A percentile compares a stretch with the other conserved stretches of the same genome.
Evolutionary conservation across 441 rosid species (phyloP).

Genomic region (Pelargonium cotyledonis): DNA sequence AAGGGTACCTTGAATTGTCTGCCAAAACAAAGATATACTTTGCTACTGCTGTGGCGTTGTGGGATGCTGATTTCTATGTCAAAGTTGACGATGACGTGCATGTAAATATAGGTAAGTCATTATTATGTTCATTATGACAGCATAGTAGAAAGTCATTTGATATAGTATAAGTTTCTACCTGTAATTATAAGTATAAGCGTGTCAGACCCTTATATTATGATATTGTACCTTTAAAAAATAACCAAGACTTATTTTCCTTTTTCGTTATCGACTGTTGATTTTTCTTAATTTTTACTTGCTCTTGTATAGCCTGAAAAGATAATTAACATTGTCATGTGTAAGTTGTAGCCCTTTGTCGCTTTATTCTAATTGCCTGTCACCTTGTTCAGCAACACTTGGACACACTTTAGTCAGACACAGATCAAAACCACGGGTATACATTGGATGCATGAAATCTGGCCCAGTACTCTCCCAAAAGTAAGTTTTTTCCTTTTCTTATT

Average conservation of each 20-base stretch:
- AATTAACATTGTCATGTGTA: background rate
- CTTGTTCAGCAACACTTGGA: constrained; percentile 75
- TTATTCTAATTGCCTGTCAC: too few species aligned
- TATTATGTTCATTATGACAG: background rate
- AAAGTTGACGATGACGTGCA: constrained; percentile 99
- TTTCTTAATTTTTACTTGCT: background rate
- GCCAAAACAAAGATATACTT: constrained; percentile 92
- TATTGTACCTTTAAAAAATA: background rate
- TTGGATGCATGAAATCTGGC: constrained; percentile 99
- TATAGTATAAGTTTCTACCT: too few species aligned
- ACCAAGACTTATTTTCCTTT: background rate
- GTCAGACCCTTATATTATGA: too few species aligned
- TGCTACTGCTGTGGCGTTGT: constrained; percentile 71
- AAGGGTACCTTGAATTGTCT: constrained; percentile 93
- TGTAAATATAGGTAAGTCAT: constrained; percentile 71
- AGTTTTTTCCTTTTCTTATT: constrained; percentile 9
- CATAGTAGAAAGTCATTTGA: background rate
- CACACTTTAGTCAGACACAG: constrained; percentile 79
- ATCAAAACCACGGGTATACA: constrained; percentile 64
- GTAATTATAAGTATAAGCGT: too few species aligned
- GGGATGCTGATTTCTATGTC: constrained; percentile 97
- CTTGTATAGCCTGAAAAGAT: background rate
- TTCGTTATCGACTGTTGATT: background rate
- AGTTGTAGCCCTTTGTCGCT: background rate
- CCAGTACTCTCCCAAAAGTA: constrained; percentile 91